phyloP scores from a whole-genome alignment of 2,329 filamentous ascomycete genomes.

The Sporothrix protearum region DNA sequence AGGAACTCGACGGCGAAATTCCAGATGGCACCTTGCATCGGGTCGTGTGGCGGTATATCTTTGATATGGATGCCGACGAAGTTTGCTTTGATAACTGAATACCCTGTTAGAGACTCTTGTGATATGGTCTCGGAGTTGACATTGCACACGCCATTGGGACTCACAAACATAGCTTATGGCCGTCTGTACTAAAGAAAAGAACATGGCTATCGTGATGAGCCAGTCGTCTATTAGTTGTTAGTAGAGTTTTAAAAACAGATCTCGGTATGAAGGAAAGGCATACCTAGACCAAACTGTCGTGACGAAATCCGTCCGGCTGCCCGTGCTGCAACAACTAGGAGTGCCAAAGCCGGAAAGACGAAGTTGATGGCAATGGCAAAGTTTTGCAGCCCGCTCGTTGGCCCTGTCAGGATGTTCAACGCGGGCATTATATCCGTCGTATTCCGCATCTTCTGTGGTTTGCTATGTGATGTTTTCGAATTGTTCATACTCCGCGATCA shows the following conservation, averaged over 20 bases:
- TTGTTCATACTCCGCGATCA: slow-evolving; percentile 16
- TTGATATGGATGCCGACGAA: background rate
- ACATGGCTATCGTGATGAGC: slow-evolving; percentile 35
- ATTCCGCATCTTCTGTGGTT: background rate
- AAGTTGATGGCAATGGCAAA: slow-evolving; percentile 35
- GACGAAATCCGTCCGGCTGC: slow-evolving; percentile 31
- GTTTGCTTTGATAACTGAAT: background rate
- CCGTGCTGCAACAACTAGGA: slow-evolving; percentile 31
- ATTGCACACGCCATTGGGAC: background rate
- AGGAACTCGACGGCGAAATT: slow-evolving; percentile 36
- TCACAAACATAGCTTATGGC: slow-evolving; percentile 35
- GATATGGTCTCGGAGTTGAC: too few species aligned
- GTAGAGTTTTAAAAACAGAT: background rate
- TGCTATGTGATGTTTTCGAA: background rate
- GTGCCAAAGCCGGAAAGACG: slow-evolving; percentile 33
- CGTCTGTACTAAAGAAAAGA: slow-evolving; percentile 33
- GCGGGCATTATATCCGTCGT: slow-evolving; percentile 6
- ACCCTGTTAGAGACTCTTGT: background rate
- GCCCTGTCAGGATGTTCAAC: slow-evolving; percentile 19
- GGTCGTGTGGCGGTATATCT: slow-evolving; percentile 30
- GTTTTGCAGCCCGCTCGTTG: slow-evolving; percentile 31
- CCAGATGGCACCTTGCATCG: slow-evolving; percentile 33
- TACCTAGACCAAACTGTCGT: slow-evolving; percentile 29
- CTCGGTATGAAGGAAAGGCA: background rate
- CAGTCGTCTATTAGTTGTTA: slow-evolving; percentile 31